Percentiles rank a stretch among this genome's conserved stretches.
Conservation (phyloP, 768 basidiomycete species). For the Lepiota subincarnata region DNA sequence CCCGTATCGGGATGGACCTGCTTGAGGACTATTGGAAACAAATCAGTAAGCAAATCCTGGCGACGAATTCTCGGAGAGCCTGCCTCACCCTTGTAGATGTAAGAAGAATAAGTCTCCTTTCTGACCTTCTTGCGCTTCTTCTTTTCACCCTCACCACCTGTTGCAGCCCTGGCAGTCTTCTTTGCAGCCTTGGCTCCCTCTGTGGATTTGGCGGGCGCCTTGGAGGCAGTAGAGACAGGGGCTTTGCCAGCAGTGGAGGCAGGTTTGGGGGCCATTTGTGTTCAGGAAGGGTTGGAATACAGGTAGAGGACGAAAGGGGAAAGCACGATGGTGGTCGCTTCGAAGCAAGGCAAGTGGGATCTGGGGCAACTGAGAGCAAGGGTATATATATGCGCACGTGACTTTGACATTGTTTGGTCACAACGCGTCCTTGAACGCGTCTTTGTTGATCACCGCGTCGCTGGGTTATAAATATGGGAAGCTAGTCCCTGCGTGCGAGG, state of each 20-base stretch:
- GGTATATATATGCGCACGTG: too few species aligned
- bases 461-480: too few species aligned
- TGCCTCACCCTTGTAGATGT: conserved; percentile 99
- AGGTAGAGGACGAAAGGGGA: too few species aligned
- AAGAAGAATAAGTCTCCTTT: conserved; percentile 92
- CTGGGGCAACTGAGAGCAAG: too few species aligned
- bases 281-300: too few species aligned
- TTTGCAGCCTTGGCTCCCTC: conserved; percentile 71
- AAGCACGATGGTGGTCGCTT: too few species aligned
- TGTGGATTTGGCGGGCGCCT: conserved; percentile 65
- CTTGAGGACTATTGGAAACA: conserved; percentile 74
- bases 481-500: too few species aligned
- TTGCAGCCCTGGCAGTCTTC: conserved; percentile 60
- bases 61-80: too few species aligned
- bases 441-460: too few species aligned
- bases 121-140: conserved; percentile 74
- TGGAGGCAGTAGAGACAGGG: conserved; percentile 63
- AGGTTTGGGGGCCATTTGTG: conserved; percentile 77
- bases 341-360: too few species aligned
- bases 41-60: conserved; percentile 1
- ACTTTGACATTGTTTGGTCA: too few species aligned
- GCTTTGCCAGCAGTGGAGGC: conserved; percentile 80
- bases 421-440: too few species aligned
- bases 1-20: conserved; percentile 98
- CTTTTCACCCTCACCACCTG: conserved; percentile 76